These are phyloP conservation scores for Uncinocarpus reesii DNA, from an alignment of 2,329 filamentous ascomycete genomes.

Conservation along the genomic window DNA sequence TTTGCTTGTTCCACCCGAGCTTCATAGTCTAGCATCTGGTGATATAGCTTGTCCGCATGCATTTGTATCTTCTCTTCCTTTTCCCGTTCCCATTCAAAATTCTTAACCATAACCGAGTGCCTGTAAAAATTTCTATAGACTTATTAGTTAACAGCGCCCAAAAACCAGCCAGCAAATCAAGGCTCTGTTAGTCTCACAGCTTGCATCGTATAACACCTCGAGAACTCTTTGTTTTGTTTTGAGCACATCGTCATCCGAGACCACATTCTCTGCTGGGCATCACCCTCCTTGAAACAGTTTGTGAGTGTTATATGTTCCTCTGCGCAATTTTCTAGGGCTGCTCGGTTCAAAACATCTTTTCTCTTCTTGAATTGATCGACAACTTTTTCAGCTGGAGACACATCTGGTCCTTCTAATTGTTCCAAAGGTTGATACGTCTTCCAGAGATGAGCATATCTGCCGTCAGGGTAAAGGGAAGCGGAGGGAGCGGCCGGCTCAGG, in stretches of 20 bases:
- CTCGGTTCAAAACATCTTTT: conserved; percentile 63
- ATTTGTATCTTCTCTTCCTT: conserved; percentile 86
- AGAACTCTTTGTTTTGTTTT: conserved; percentile 64
- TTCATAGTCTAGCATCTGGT: conserved; percentile 78
- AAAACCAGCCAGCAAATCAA: not conserved
- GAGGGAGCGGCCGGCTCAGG: conserved; percentile 28
- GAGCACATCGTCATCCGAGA: conserved; percentile 64
- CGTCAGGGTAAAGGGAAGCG: conserved; percentile 56
- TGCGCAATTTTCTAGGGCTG: conserved; percentile 88
- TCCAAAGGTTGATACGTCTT: conserved; percentile 71
- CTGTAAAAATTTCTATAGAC: conserved; percentile 65
- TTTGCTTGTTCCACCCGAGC: conserved; percentile 53
- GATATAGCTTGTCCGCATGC: conserved; percentile 85
- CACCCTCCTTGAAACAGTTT: conserved; percentile 68
- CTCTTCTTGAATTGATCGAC: conserved; percentile 76
- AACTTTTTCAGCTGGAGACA: conserved; percentile 71
- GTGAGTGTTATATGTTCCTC: conserved; percentile 74
- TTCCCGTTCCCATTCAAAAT: conserved; percentile 51
- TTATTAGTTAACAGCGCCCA: not conserved
- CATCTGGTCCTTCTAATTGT: conserved; percentile 59
- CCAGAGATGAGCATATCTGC: conserved; percentile 79
- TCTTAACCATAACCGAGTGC: conserved; percentile 76
- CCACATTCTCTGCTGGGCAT: conserved; percentile 48
- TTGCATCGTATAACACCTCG: conserved; percentile 83
- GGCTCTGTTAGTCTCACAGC: conserved; percentile 56